phyloP scores from a whole-genome alignment of 805 yeast genomes.

The Diddensiella caesifluorescens region DNA sequence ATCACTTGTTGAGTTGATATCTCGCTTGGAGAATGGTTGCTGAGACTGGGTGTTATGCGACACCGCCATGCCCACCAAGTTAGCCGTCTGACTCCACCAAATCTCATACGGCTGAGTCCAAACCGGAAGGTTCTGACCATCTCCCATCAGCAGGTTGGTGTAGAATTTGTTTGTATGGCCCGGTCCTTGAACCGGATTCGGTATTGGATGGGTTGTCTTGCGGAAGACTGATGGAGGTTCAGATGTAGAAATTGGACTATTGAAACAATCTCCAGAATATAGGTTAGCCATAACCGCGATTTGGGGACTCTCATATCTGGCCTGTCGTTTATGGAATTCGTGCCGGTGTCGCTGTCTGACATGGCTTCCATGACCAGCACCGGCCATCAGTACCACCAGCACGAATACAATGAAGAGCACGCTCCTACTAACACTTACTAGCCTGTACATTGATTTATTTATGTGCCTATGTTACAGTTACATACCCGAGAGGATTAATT shows the following conservation, averaged over 20 bases:
- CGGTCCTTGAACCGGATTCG: conserved; percentile 2
- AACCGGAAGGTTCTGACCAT: conserved; percentile 52
- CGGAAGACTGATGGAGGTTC: neutral
- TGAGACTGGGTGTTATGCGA: conserved; percentile 1
- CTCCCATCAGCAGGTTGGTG: conserved; percentile 60
- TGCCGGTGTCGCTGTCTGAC: too few relatives aligned
- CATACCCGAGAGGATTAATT: too few relatives aligned
- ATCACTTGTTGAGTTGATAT: conserved; percentile 1
- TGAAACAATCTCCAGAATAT: neutral
- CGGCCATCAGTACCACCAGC: too few relatives aligned
- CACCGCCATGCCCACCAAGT: conserved; percentile 4
- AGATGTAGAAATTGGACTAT: neutral
- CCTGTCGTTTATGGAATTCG: too few relatives aligned
- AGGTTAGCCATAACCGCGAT: too few relatives aligned
- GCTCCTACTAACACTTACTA: too few relatives aligned
- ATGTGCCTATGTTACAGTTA: too few relatives aligned
- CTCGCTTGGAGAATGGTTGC: neutral
- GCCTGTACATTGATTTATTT: too few relatives aligned
- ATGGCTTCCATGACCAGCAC: too few relatives aligned
- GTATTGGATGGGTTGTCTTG: neutral
- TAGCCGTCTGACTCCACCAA: conserved; percentile 51
- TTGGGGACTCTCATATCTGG: too few relatives aligned
- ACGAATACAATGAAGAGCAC: too few relatives aligned
- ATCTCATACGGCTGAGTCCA: conserved; percentile 80
- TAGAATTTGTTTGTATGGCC: conserved; percentile 65